These are phyloP conservation scores for Flueggea neowawraea DNA, from an alignment of 441 rosid species.

Conservation along the genomic window DNA sequence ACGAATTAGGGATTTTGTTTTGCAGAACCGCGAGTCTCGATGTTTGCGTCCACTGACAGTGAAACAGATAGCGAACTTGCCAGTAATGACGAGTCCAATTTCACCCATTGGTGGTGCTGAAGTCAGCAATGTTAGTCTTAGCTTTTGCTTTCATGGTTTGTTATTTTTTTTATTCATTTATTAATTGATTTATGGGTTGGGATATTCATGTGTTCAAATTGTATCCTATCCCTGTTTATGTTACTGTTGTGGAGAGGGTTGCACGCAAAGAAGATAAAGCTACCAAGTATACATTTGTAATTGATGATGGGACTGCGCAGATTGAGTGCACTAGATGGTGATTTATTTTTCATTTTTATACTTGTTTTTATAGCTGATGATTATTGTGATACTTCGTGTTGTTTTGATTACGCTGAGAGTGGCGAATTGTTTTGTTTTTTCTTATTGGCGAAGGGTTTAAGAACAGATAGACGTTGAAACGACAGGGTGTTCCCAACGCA, in stretches of 20 bases:
- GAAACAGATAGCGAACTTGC: slow-evolving; percentile 65
- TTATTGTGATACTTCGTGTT: not conserved
- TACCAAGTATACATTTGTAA: slow-evolving; percentile 60
- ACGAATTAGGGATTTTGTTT: slow-evolving; percentile 3
- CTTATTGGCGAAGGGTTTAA: slow-evolving; percentile 58
- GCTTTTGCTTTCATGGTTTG: too few species aligned
- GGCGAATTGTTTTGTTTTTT: too few species aligned
- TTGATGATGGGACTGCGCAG: slow-evolving; percentile 90
- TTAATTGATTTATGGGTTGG: not conserved
- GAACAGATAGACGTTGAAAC: slow-evolving; percentile 54
- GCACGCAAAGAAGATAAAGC: slow-evolving; percentile 73
- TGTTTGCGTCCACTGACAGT: slow-evolving; percentile 77
- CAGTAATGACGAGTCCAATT: slow-evolving; percentile 64
- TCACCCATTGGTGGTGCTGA: slow-evolving; percentile 73
- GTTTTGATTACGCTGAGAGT: too few species aligned
- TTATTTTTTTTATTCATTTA: not conserved
- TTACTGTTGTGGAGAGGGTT: slow-evolving; percentile 68
- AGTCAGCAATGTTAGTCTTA: slow-evolving; percentile 57
- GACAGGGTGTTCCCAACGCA: slow-evolving; percentile 47
- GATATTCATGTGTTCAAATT: not conserved
- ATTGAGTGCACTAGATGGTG: slow-evolving; percentile 89
- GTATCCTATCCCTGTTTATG: slow-evolving; percentile 32
- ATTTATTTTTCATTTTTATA: slow-evolving; percentile 5
- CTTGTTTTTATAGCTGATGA: too few species aligned
- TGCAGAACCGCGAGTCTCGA: slow-evolving; percentile 74